Evolutionary conservation across 352 stramenopile species (phyloP).

Genomic region (Globisporangium iwayamae): DNA sequence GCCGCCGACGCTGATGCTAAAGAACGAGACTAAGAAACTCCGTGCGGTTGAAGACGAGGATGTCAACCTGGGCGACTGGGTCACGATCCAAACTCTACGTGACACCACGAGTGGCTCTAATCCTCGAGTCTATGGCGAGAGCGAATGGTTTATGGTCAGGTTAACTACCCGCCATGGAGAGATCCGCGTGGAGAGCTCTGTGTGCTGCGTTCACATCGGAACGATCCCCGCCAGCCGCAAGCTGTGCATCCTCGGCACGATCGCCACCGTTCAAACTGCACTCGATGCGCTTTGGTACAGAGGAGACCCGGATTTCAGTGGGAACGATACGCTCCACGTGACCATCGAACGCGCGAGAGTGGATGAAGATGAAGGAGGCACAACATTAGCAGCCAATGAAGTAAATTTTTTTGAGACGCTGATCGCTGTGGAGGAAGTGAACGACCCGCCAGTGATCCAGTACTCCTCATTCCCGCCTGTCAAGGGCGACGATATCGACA

Average conservation of each 20-base stretch:
- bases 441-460: conserved; percentile 15
- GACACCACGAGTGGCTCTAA: neutral
- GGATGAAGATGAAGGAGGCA: neutral
- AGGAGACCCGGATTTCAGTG: conserved; percentile 17
- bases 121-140: neutral
- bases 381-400: neutral
- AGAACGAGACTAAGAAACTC: neutral
- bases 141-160: conserved; percentile 6
- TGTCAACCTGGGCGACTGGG: conserved; percentile 1
- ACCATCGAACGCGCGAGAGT: neutral
- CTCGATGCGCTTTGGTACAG: conserved; percentile 18
- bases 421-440: conserved; percentile 8
- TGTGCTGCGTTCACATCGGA: conserved; percentile 16
- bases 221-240: neutral
- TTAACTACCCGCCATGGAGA: conserved; percentile 6
- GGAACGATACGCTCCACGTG: conserved; percentile 10
- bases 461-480: neutral
- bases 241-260: conserved; percentile 9
- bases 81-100: neutral
- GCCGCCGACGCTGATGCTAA: neutral
- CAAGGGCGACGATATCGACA: neutral
- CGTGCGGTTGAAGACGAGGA: conserved; percentile 2
- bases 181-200: conserved; percentile 3
- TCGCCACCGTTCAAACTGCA: conserved; percentile 3
- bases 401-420: neutral